Percentiles rank a stretch among this genome's conserved stretches.
phyloP scores from a whole-genome alignment of 2,329 filamentous ascomycete species.

The Pestalotiopsis sp. region DNA sequence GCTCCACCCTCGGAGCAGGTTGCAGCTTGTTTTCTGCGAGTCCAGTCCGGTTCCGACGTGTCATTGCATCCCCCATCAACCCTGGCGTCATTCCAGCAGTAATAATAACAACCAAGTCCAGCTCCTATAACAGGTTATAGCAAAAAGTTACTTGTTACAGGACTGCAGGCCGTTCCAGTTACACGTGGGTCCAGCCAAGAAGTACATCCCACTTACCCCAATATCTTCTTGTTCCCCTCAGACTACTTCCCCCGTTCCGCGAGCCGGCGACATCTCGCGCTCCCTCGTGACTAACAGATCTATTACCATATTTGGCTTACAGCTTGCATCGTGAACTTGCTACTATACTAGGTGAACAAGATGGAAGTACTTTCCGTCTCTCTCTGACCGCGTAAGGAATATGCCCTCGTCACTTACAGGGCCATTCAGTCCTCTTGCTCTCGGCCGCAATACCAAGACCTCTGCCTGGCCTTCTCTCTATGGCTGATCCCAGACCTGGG shows the following conservation, averaged over 20 bases:
- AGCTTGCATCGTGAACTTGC: not conserved
- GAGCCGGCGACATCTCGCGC: not conserved
- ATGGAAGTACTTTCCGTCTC: not conserved
- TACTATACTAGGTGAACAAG: not conserved
- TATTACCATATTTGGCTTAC: slow-evolving; percentile 2
- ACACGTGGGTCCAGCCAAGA: not conserved
- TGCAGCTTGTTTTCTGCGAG: not conserved
- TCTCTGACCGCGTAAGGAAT: not conserved
- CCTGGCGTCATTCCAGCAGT: slow-evolving; percentile 1
- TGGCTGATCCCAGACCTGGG: not conserved
- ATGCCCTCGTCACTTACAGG: not conserved
- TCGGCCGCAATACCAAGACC: not conserved
- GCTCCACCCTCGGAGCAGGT: not conserved
- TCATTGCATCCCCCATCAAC: not conserved
- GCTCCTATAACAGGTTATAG: not conserved
- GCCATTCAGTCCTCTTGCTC: not conserved
- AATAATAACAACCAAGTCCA: not conserved
- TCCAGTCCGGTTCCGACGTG: not conserved
- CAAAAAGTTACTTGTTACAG: not conserved
- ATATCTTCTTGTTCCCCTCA: not conserved
- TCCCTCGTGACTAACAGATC: slow-evolving; percentile 8
- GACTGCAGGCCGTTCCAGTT: not conserved
- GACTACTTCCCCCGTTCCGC: not conserved
- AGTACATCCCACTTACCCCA: slow-evolving; percentile 5
- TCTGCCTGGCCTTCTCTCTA: not conserved